These are phyloP conservation scores for Atalantia buxifolia DNA, from an alignment of 345 rosid genomes.

Conservation along the genomic window DNA sequence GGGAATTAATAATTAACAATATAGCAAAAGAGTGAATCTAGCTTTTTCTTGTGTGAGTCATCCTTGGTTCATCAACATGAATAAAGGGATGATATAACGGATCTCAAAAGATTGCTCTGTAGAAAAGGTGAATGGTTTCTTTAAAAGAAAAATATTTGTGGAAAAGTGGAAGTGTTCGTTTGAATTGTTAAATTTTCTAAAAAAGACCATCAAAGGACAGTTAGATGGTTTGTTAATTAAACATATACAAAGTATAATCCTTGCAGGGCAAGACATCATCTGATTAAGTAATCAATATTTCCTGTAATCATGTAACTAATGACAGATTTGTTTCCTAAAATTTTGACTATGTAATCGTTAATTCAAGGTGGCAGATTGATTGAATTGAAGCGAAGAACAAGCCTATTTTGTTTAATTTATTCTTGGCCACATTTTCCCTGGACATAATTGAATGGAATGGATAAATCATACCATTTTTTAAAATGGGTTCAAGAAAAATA, in stretches of 20 bases:
- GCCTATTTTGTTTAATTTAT: too few species aligned
- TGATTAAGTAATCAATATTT: neutral
- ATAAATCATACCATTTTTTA: neutral
- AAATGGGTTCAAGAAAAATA: neutral
- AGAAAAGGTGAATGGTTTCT: slow-evolving; percentile 2
- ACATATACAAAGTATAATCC: neutral
- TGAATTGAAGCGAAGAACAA: too few species aligned
- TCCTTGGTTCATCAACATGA: slow-evolving; percentile 19
- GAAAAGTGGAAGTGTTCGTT: neutral
- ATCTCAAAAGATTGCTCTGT: neutral
- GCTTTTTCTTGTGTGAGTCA: slow-evolving; percentile 35
- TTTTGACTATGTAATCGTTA: too few species aligned
- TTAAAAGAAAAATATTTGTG: slow-evolving; percentile 8
- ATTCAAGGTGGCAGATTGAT: neutral
- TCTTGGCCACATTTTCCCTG: neutral
- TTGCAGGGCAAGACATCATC: neutral
- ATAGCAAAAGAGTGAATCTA: slow-evolving; percentile 3
- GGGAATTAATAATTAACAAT: neutral
- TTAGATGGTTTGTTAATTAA: neutral
- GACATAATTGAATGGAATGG: neutral
- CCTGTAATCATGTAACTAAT: too few species aligned
- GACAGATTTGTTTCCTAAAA: too few species aligned
- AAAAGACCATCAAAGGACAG: neutral
- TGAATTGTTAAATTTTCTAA: neutral
- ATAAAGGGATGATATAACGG: slow-evolving; percentile 10